Evolutionary conservation across 2,329 filamentous ascomycete species (phyloP).

Genomic region (Epichloe sibirici): DNA sequence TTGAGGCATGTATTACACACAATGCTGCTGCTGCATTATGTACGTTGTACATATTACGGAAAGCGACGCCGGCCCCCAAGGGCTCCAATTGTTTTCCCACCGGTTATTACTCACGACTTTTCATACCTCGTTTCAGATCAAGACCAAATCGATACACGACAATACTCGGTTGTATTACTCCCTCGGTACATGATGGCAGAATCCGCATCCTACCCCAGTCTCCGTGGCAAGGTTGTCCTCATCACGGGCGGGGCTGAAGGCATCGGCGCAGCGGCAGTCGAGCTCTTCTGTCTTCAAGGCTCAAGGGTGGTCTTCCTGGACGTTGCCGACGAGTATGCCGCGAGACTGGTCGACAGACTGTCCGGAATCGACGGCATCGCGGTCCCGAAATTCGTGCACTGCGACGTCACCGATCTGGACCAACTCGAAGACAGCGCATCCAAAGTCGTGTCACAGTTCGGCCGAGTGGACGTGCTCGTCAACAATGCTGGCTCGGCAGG

Average conservation of each 20-base stretch:
- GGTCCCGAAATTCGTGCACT: conserved; percentile 27
- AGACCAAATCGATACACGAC: no score
- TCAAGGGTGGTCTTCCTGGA: conserved; percentile 33
- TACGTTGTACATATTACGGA: no score
- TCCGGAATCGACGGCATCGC: conserved; percentile 5
- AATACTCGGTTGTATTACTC: no score
- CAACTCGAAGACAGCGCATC: conserved; percentile 21
- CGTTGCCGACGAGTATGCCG: conserved; percentile 20
- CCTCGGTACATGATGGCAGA: conserved; percentile 2
- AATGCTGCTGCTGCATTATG: no score
- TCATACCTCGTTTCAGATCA: no score
- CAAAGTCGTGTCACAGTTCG: conserved; percentile 16
- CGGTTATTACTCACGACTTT: no score
- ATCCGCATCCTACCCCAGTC: conserved; percentile 28
- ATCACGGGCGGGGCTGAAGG: conserved; percentile 35
- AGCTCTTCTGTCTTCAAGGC: conserved; percentile 32
- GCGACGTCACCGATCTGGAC: conserved; percentile 28
- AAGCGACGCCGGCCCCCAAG: no score
- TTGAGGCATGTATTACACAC: no score
- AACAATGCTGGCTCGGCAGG: conserved; percentile 59
- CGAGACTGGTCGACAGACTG: conserved; percentile 17
- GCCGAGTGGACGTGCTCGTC: conserved; percentile 59
- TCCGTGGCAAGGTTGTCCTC: conserved; percentile 27
- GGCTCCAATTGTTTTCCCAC: no score
- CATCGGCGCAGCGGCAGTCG: conserved; percentile 32